Conservation (phyloP, 2,329 filamentous ascomycete species). For the Botrytis squamosa region DNA sequence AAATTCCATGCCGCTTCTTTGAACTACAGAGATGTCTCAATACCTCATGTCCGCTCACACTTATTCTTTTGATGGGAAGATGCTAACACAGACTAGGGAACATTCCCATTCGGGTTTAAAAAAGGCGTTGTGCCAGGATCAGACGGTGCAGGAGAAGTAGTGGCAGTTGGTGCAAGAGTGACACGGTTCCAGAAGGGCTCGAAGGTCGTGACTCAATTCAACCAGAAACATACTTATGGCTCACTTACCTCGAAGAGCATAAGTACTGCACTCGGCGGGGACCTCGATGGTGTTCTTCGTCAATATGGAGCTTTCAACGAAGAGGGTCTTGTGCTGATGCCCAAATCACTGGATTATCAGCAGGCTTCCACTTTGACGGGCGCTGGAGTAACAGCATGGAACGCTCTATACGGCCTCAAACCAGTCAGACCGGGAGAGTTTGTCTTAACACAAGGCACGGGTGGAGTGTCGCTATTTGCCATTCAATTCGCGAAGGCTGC, state of each 20-base stretch:
- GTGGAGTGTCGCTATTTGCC: constrained; percentile 52
- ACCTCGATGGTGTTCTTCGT: constrained; percentile 43
- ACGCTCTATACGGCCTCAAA: constrained; percentile 58
- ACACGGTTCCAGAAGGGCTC: constrained; percentile 37
- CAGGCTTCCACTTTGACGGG: constrained; percentile 62
- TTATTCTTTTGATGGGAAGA: background rate
- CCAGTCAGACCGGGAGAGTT: constrained; percentile 45
- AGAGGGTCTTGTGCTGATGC: constrained; percentile 53
- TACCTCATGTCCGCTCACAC: background rate
- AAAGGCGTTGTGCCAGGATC: constrained; percentile 12
- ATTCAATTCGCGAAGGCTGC: constrained; percentile 54
- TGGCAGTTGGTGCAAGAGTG: constrained; percentile 36
- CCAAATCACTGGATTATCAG: constrained; percentile 56
- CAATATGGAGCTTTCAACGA: constrained; percentile 46
- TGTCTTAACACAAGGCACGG: constrained; percentile 54
- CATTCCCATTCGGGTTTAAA: constrained; percentile 9
- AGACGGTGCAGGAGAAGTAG: constrained; percentile 21
- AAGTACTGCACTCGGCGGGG: constrained; percentile 30
- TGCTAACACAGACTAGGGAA: background rate
- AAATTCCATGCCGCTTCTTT: constrained; percentile 22
- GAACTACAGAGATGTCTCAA: constrained; percentile 24
- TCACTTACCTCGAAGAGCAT: background rate
- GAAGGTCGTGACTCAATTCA: constrained; percentile 36
- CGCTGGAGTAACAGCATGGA: constrained; percentile 63
- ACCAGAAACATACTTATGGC: constrained; percentile 4